Base-by-base conservation (phyloP, 768 basidiomycete genomes). In the Panaeolus papilionaceus region DNA sequence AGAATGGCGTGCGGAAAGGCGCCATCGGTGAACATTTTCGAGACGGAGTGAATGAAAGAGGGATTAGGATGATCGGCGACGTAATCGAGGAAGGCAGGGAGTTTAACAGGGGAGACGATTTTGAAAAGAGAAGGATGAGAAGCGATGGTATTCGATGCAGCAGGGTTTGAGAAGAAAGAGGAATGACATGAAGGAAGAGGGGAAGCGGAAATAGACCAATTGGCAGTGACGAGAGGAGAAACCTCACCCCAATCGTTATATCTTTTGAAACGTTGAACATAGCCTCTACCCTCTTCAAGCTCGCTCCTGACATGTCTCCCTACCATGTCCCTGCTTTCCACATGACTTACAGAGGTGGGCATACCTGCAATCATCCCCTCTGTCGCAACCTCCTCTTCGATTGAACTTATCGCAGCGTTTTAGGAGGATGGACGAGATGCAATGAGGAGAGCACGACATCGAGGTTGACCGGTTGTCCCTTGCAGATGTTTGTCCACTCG, bases 1-100 rank as follows among this genome's bases (percentile, higher is more conserved):
- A 77, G 79, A 5, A 79, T 68, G 0, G 79, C 81, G 66, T 70
- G 82, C 0, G 84, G 85, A 84, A 83, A 86, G 63, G 85, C 84
- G 0, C 84, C 85, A 0, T 79, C 69, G 0, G 73, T 61, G 0
- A 86, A 71, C 0, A 79, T 77, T 0, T 38, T 7, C 1, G 71
- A 66, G 0, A 84, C 77, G 0, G 80, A 84, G 0, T 66, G 8
- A 0, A 85, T 80, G 33, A 82, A 80, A 72, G 77, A 49, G 76
- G 74, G 74, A 69, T 87, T 70, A 45, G 86, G 81, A 79, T 88
- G 76, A 72, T 67, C 70, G 16, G 10, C 2, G 11, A 71, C 63
- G n/a, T 72, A 39, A 23, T 23, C 18, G 38, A 71, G 63, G n/a
- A 79, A 73, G 0, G 18, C 8, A 7, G 66, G 44, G 38, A 66